Percentiles rank a stretch among this genome's conserved stretches.
phyloP scores from a whole-genome alignment of 129 eudicot species.

The Flaveria linearis region DNA sequence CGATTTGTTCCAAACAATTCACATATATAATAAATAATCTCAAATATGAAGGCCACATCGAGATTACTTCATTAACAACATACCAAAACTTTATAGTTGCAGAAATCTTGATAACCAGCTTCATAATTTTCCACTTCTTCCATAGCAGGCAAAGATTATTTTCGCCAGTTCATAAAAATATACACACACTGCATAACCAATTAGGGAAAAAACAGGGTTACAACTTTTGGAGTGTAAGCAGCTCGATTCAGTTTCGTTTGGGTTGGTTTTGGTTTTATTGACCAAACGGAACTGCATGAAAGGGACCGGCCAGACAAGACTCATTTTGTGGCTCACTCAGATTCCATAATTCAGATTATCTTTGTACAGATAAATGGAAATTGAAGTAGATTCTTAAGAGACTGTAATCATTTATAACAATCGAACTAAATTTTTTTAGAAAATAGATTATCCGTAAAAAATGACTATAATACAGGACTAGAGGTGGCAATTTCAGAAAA shows the following conservation, averaged over 20 bases:
- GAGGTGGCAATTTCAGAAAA: neutral
- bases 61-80: conserved; percentile 15
- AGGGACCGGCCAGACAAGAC: neutral
- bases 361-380: too few species aligned
- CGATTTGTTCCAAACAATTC: conserved; percentile 5
- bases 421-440: neutral
- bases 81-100: conserved; percentile 27
- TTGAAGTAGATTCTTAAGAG: too few species aligned
- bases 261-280: neutral
- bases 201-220: neutral
- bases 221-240: neutral
- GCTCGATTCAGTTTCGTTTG: neutral
- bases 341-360: too few species aligned
- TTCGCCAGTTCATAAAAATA: conserved; percentile 17
- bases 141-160: conserved; percentile 30
- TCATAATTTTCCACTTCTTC: conserved; percentile 29
- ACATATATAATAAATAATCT: neutral
- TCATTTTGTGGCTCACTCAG: too few species aligned
- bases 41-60: conserved; percentile 4
- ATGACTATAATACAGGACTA: neutral
- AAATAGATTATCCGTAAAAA: neutral
- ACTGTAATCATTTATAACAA: too few species aligned
- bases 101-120: conserved; percentile 25
- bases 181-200: conserved; percentile 32
- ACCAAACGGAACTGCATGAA: neutral